phyloP scores from a whole-genome alignment of 106 monocot species.

The Gastrodia elata region DNA sequence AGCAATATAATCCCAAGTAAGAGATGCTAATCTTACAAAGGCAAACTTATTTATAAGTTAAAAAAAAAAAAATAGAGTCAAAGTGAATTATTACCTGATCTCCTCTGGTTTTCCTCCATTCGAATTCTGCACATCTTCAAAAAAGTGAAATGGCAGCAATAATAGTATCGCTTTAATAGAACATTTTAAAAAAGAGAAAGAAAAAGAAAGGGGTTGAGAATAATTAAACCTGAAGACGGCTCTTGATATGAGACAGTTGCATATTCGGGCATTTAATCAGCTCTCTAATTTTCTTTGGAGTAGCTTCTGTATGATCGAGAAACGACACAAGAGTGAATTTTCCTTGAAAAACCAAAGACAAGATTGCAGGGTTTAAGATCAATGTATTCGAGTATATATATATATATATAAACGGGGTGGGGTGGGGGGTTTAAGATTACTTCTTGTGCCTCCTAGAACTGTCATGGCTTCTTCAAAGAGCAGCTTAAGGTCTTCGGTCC shows the following conservation, averaged over 20 bases:
- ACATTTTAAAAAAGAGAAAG: not conserved
- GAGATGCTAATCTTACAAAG: too few species aligned
- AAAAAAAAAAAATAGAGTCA: too few species aligned
- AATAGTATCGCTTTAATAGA: not conserved
- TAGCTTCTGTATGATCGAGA: conserved; percentile 1
- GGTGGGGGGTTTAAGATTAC: not conserved
- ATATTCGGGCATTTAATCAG: conserved; percentile 8
- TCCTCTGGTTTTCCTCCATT: conserved; percentile 2
- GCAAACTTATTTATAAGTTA: too few species aligned
- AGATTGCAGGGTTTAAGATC: too few species aligned
- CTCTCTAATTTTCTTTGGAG: conserved; percentile 7
- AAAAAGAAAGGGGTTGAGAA: not conserved
- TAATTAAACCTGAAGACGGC: conserved; percentile 5
- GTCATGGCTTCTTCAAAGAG: conserved; percentile 8
- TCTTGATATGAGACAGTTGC: conserved; percentile 10
- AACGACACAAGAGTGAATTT: too few species aligned
- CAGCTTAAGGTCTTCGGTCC: conserved; percentile 5
- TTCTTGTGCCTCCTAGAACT: conserved; percentile 6
- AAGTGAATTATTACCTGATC: not conserved
- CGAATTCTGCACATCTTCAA: conserved; percentile 9
- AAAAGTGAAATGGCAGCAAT: not conserved
- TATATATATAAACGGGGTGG: not conserved
- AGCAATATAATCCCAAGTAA: too few species aligned
- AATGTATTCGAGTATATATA: too few species aligned
- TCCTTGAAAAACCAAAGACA: too few species aligned